These are phyloP conservation scores for Allium cepa DNA, from an alignment of 106 monocot genomes.

Conservation along the genomic window DNA sequence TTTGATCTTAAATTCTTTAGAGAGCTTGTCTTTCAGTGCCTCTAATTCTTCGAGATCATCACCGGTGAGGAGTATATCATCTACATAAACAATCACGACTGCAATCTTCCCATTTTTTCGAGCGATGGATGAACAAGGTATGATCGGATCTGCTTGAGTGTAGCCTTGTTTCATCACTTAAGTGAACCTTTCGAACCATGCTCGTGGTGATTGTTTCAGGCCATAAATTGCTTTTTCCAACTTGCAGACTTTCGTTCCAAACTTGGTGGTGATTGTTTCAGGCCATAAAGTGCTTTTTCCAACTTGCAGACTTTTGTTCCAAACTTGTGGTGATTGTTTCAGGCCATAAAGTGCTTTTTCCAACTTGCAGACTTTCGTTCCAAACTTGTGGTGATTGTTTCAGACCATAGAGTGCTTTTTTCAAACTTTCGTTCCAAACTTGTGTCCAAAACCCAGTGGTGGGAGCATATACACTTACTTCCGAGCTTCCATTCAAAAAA, in stretches of 20 bases:
- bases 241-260: not conserved
- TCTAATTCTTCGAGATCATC: not conserved
- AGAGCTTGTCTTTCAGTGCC: not conserved
- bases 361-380: no score
- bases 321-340: no score
- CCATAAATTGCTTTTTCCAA: not conserved
- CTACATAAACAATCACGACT: not conserved
- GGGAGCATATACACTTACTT: not conserved
- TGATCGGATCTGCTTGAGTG: not conserved
- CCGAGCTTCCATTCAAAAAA: not conserved
- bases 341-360: no score
- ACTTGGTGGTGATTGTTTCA: not conserved
- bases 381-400: no score
- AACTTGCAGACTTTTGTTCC: not conserved
- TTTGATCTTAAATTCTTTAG: not conserved
- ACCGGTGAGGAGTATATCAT: constrained; percentile 1
- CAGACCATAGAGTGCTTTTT: no score
- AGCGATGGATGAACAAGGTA: not conserved
- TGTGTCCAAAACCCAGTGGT: not conserved
- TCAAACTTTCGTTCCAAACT: no score
- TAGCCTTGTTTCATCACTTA: not conserved
- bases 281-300: not conserved
- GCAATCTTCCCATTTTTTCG: not conserved
- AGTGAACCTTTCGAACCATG: not conserved
- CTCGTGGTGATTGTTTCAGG: not conserved